These are phyloP conservation scores for Picea abies DNA, from an alignment of 83 land plant genomes.

Conservation along the genomic window DNA sequence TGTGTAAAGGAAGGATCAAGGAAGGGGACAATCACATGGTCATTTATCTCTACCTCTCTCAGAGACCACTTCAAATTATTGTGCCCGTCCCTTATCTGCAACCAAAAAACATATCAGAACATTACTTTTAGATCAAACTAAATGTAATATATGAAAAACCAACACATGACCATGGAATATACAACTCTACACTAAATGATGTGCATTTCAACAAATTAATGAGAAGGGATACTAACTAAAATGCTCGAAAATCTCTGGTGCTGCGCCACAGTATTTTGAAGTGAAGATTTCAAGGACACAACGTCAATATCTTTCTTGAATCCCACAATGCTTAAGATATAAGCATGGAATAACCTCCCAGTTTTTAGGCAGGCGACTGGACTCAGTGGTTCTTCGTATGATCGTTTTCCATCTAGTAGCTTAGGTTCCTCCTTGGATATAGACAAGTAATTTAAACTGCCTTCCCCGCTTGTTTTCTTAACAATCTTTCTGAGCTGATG, in stretches of 20 bases:
- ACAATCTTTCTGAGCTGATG: neutral
- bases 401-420: too few relatives aligned
- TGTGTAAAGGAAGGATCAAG: neutral
- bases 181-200: neutral
- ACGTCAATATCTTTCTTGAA: neutral
- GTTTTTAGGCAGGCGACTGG: too few relatives aligned
- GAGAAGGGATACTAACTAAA: neutral
- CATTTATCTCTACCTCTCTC: constrained; percentile 35
- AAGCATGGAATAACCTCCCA: neutral
- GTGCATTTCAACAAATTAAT: neutral
- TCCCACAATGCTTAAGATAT: constrained; percentile 2
- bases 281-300: neutral
- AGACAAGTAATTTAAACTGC: neutral
- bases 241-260: constrained; percentile 7
- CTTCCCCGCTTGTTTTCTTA: neutral
- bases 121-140: too few relatives aligned
- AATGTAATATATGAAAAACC: too few relatives aligned
- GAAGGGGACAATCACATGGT: constrained; percentile 39
- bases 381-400: too few relatives aligned
- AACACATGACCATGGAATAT: too few relatives aligned
- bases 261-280: neutral
- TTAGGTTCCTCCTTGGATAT: too few relatives aligned
- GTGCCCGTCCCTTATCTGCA: constrained; percentile 23
- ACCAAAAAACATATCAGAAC: neutral
- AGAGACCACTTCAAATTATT: constrained; percentile 36